Base-by-base conservation (phyloP, 2,329 filamentous ascomycete genomes). In the Colletotrichum caudatum region DNA sequence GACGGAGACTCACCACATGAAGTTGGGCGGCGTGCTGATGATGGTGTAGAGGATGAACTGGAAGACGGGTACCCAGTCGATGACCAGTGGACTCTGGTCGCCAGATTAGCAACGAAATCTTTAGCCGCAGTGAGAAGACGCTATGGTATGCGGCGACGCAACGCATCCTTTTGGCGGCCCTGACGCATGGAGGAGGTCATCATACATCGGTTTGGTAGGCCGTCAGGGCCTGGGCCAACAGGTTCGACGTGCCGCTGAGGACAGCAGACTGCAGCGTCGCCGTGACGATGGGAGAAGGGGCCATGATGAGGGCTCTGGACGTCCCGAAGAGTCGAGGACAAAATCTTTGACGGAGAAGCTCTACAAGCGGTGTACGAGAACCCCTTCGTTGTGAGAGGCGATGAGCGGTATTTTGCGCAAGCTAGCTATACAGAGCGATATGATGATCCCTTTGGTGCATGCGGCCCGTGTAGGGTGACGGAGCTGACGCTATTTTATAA, bases 21-120 rank as follows among this genome's bases (percentile, higher is more conserved):
- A 93, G 82, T 98, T 98, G 56, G 93, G 93, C 3, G 94, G 94
- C 51, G 91, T 92, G 80, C 87, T 91, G 71, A 97, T 78, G 44
- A 93, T 78, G 74, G 91, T 89, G 84, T 92, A 97, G 64, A 94
- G 78, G 63, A 93, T 82, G 81, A 97, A 97, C 78, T 94, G 93
- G 75, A 94, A 82, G 54, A 97, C 85, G 5, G 92, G 89, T 6
- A 87, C 82, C 81, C 87, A 86, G 81, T 94, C 89, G 76, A 97
- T 83, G 33, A 83, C 80, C 64, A 93, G 86, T 14, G 89, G 81
- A 64, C 81, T 84, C 91, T 93, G 74, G 39, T 64, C 62, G 72
- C 14, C 46, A 64, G 16, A 29, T 65, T 37, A 69, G 70, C 59
- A 56, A 16, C 26, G 29, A 56, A 29, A 29, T 41, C 39, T 56